A percentile compares a stretch with the other conserved stretches of the same genome.
These are phyloP conservation scores for Marchantia paleacea DNA, from an alignment of 225 moss, liverwort and hornwort genomes.

Conservation along the genomic window DNA sequence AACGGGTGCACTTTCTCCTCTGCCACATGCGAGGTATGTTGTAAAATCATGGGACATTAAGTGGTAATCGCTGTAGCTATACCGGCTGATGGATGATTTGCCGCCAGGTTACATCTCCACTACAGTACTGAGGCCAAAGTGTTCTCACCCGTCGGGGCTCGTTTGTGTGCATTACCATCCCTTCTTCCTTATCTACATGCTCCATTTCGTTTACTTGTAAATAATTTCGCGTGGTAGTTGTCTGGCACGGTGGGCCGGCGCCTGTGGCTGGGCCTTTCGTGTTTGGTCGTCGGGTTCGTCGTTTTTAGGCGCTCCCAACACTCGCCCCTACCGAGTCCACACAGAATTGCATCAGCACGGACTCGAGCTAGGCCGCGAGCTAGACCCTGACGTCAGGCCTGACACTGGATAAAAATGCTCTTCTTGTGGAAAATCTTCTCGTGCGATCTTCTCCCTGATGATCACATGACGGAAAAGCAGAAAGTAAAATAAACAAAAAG, in stretches of 20 bases:
- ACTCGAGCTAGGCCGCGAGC: not conserved
- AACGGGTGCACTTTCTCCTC: not conserved
- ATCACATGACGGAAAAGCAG: no score
- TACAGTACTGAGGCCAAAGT: not conserved
- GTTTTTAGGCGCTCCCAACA: no score
- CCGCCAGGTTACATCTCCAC: not conserved
- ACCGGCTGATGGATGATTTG: not conserved
- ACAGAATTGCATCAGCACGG: not conserved
- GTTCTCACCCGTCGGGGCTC: not conserved
- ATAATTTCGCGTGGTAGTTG: no score
- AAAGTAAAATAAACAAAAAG: no score
- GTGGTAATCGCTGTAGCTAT: not conserved
- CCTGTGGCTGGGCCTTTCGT: no score
- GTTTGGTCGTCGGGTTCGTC: not conserved
- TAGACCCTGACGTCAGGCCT: not conserved
- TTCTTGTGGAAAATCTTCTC: not conserved
- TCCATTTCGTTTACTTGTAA: no score
- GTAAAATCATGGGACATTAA: not conserved
- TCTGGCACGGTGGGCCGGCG: no score
- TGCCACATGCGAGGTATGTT: not conserved
- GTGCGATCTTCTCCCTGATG: not conserved
- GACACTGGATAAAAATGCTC: slow-evolving; percentile 7
- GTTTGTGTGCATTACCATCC: no score
- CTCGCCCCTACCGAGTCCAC: not conserved
- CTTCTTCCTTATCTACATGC: no score